Evolutionary conservation across 345 rosid genomes (phyloP), one percentile per base, ranked within the genome.

Genomic region (Murraya koenigii): DNA sequence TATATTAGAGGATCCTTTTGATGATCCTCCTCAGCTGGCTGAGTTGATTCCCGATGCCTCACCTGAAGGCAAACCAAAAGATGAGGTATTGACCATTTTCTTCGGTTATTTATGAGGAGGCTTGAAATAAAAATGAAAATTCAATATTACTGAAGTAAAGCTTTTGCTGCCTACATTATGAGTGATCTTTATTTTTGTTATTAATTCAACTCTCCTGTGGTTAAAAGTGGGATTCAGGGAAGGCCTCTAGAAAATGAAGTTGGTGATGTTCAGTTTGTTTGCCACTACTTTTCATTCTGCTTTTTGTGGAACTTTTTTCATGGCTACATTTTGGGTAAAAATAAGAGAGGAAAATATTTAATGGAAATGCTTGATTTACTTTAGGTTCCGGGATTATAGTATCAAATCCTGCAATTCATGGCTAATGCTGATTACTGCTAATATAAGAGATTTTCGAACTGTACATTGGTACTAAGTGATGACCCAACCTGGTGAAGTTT

Each of bases 21-120:
- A 91, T 36, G 99, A 96, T 83, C 97, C 95, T 81, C 32, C 89
- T 52, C 94, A 88, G 78, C 82, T 96, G 55, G 79, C 89, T 72
- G 97, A 85, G 59, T 80, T 92, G 87, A 91, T 96, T 80, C 97
- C 97, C 54, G 93, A 84, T 71, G 86, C 97, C 79, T 96, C 99
- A 22, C 98, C 99, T 0, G 97, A 91, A 82, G 98, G 98, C 77
- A 96, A 90, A 74, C 97, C 99, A 0, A 94, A 88, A 86, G 97
- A 96, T 75, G 99, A 96, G 93, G 97, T 88, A 75, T 66, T 61
- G 52, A 72, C 56, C 65, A 39, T 75, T 63, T 66, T 72, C 55
- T 44, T 61, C 44, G 11, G 9, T 60, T 49, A 39, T 66, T 60
- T 20, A 62, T 72, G 33, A 63, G 26, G 55, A 41, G 66, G 44